phyloP scores from a whole-genome alignment of 306 rosid genomes.

The Alnus rubra region DNA sequence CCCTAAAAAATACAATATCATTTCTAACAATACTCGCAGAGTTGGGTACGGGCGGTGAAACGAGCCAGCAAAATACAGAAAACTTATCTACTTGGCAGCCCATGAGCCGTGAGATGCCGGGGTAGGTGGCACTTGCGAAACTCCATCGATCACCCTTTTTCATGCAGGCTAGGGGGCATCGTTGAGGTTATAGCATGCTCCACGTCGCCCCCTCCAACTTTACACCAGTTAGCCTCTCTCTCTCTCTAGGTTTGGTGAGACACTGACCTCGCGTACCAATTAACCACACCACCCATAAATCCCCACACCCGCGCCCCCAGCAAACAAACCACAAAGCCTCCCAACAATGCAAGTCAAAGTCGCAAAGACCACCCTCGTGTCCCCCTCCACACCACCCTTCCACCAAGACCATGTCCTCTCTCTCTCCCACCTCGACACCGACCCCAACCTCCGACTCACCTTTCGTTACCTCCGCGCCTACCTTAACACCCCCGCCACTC shows the following conservation, averaged over 20 bases:
- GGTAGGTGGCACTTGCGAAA: background rate
- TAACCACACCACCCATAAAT: background rate
- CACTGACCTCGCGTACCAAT: background rate
- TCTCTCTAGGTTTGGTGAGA: conserved; percentile 32
- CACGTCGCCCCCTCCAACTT: conserved; percentile 35
- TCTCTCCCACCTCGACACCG: conserved; percentile 82
- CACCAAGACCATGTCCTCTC: conserved; percentile 50
- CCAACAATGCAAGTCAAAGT: conserved; percentile 32
- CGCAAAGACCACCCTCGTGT: conserved; percentile 36
- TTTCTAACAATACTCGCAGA: too few relatives aligned
- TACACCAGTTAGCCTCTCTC: background rate
- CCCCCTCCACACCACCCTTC: conserved; percentile 59
- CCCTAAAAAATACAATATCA: too few relatives aligned
- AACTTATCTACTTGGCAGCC: too few relatives aligned
- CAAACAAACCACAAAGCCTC: background rate
- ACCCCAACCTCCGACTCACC: conserved; percentile 63
- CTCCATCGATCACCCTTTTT: background rate
- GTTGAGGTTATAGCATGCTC: conserved; percentile 34
- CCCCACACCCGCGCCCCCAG: background rate
- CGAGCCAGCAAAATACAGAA: too few relatives aligned
- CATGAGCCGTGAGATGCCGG: too few relatives aligned
- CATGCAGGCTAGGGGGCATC: background rate
- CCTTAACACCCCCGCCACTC: conserved; percentile 13
- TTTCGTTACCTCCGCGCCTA: conserved; percentile 90
- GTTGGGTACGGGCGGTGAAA: too few relatives aligned